Conservation (phyloP, 2,329 filamentous ascomycete species). For the Apiospora arundinis region DNA sequence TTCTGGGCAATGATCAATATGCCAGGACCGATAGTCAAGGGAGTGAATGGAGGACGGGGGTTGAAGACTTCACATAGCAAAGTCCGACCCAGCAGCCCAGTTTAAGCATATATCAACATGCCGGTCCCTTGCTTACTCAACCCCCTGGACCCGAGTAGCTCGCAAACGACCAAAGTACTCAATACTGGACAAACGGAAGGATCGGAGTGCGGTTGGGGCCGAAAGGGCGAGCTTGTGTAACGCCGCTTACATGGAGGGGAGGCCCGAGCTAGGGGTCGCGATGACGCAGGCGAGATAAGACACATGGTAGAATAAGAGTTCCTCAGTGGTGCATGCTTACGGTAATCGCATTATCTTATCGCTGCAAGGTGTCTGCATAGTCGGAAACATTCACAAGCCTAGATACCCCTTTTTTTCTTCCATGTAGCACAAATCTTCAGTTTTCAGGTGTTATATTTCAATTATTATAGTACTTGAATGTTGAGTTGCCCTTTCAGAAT, state of each 20-base stretch:
- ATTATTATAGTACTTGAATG: no score
- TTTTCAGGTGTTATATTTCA: no score
- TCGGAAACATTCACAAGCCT: background rate
- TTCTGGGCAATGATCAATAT: background rate
- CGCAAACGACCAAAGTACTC: background rate
- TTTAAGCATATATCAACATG: background rate
- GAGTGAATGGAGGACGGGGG: no score
- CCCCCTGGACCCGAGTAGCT: background rate
- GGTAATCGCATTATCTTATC: background rate
- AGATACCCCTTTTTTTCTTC: background rate
- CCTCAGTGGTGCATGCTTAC: background rate
- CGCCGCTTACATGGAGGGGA: background rate
- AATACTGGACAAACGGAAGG: background rate
- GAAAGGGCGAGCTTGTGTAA: conserved; percentile 1
- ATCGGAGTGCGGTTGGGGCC: background rate
- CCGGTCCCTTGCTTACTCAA: background rate
- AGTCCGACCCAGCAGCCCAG: background rate
- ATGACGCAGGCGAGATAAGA: background rate
- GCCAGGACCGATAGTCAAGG: background rate
- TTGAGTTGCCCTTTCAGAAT: no score
- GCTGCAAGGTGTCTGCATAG: background rate
- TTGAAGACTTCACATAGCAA: background rate
- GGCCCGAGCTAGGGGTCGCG: background rate
- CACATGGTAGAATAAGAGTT: background rate
- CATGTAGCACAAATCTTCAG: background rate